Percentiles rank a stretch among this genome's conserved stretches.
phyloP scores from a whole-genome alignment of 176 grass and related monocot species.

The Aegilops umbellulata region DNA sequence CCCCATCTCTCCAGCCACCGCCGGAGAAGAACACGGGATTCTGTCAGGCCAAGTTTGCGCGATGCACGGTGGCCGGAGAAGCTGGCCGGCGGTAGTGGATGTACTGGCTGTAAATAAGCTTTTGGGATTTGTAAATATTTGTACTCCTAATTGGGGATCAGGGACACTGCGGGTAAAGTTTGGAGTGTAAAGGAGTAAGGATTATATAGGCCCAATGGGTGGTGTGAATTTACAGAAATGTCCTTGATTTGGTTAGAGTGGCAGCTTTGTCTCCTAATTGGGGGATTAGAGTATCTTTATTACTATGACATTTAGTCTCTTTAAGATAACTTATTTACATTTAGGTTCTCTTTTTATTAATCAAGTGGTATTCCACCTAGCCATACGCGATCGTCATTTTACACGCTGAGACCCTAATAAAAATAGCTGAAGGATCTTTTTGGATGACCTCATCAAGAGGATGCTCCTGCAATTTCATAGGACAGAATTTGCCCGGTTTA shows the following conservation, averaged over 20 bases:
- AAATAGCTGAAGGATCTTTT: neutral
- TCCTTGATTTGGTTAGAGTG: neutral
- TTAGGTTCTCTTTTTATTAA: neutral
- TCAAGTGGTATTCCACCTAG: neutral
- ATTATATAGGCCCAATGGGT: conserved; percentile 32
- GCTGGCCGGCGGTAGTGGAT: neutral
- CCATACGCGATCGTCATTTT: neutral
- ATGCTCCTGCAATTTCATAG: neutral
- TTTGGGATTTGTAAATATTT: too few species aligned
- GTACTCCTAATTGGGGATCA: neutral
- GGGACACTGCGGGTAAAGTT: conserved; percentile 10
- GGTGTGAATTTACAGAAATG: neutral
- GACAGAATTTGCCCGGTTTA: too few species aligned
- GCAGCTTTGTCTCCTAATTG: neutral
- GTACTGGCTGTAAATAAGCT: neutral
- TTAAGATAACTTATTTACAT: neutral
- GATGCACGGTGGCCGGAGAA: conserved; percentile 28
- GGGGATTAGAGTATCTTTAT: neutral
- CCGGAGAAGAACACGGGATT: neutral
- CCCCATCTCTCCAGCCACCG: conserved; percentile 39
- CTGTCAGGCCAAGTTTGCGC: neutral
- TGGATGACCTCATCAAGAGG: neutral
- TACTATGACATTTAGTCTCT: neutral
- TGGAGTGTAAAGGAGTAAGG: neutral
- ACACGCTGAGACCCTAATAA: neutral